These are phyloP conservation scores for Boletales sp. DNA, from an alignment of 768 basidiomycete genomes.

Conservation along the genomic window DNA sequence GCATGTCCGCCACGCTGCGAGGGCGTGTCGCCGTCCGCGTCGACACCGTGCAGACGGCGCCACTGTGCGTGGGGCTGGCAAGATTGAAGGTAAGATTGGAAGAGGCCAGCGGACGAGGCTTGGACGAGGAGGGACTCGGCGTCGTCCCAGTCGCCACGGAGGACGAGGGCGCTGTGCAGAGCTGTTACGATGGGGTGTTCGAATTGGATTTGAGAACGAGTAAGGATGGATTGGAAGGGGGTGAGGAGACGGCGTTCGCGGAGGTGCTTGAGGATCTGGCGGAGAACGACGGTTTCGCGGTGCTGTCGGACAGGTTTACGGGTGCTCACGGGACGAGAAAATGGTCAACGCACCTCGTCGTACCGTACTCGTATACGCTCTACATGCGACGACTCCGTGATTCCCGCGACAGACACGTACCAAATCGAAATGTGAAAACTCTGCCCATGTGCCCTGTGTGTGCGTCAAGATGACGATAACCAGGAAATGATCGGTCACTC, in stretches of 20 bases:
- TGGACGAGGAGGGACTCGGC: slow-evolving; percentile 52
- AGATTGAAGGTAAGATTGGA: slow-evolving; percentile 52
- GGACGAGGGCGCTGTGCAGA: slow-evolving; percentile 60
- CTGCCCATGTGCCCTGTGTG: slow-evolving; percentile 58
- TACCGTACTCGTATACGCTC: slow-evolving; percentile 49
- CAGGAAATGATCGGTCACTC: slow-evolving; percentile 23
- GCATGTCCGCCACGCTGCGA: slow-evolving; percentile 73
- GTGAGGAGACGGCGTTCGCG: slow-evolving; percentile 70
- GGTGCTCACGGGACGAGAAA: too few species aligned
- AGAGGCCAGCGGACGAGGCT: slow-evolving; percentile 55
- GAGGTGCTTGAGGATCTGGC: slow-evolving; percentile 54
- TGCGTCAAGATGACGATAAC: neutral
- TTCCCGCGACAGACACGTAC: slow-evolving; percentile 63
- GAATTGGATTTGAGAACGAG: slow-evolving; percentile 20
- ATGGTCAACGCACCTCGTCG: slow-evolving; percentile 53
- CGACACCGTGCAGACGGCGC: slow-evolving; percentile 56
- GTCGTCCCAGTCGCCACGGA: slow-evolving; percentile 59
- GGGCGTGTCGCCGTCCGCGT: slow-evolving; percentile 62
- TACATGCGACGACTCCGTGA: slow-evolving; percentile 54
- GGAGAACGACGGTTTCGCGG: slow-evolving; percentile 60
- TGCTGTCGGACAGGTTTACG: slow-evolving; percentile 38
- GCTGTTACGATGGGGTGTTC: slow-evolving; percentile 72
- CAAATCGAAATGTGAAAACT: slow-evolving; percentile 81
- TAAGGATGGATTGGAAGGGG: slow-evolving; percentile 40
- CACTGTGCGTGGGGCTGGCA: slow-evolving; percentile 59